phyloP scores from a whole-genome alignment of 176 grass and related monocot genomes.

The Oryza meridionalis region DNA sequence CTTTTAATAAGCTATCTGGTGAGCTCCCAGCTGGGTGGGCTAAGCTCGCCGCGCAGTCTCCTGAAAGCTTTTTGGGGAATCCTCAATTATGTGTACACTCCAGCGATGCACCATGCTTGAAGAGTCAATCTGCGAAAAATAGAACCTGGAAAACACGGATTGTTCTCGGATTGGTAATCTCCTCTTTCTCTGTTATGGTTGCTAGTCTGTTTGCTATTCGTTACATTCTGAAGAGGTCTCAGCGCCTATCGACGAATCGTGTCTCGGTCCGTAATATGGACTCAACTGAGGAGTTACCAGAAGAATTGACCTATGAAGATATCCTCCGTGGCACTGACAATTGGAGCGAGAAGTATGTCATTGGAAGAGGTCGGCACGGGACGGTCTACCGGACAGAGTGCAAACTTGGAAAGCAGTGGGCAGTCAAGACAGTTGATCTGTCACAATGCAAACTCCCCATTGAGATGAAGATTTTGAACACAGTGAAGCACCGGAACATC shows the following conservation, averaged over 20 bases:
- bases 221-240: conserved; percentile 12
- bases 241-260: not conserved
- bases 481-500: conserved; percentile 53
- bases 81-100: conserved; percentile 29
- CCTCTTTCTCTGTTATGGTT: not conserved
- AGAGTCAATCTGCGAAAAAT: conserved; percentile 14
- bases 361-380: conserved; percentile 55
- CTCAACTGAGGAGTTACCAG: conserved; percentile 42
- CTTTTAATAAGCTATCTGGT: conserved; percentile 49
- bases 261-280: conserved; percentile 14
- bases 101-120: conserved; percentile 3
- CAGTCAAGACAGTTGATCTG: conserved; percentile 55
- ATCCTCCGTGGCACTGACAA: conserved; percentile 55
- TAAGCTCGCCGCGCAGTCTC: conserved; percentile 34
- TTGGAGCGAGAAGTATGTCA: conserved; percentile 60
- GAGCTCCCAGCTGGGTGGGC: conserved; percentile 37
- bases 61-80: conserved; percentile 41
- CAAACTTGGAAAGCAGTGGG: conserved; percentile 45
- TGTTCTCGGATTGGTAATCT: conserved; percentile 5
- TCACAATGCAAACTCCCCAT: conserved; percentile 41
- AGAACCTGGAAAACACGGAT: conserved; percentile 1
- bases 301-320: conserved; percentile 50
- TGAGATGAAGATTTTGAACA: conserved; percentile 51
- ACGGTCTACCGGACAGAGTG: conserved; percentile 52
- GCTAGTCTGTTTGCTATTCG: conserved; percentile 23